phyloP scores from a whole-genome alignment of 106 monocot species.

The Dioscorea dumetorum region DNA sequence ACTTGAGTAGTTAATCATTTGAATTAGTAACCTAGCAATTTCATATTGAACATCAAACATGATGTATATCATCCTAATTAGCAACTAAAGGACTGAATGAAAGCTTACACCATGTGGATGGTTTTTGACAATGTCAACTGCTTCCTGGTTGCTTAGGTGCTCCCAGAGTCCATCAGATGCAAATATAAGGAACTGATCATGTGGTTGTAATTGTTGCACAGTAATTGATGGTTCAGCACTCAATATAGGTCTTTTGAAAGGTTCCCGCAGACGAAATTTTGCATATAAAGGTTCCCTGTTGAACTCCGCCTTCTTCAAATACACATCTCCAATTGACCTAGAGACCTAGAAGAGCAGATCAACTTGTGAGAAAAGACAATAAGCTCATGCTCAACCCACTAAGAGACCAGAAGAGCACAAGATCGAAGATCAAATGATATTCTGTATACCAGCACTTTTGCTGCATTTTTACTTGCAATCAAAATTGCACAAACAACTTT shows the following conservation, averaged over 20 bases:
- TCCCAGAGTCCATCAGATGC: slow-evolving; percentile 85
- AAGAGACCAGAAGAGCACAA: neutral
- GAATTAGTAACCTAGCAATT: no score
- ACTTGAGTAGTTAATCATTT: no score
- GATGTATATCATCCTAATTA: no score
- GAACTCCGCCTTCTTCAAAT: slow-evolving; percentile 58
- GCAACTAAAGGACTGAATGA: neutral
- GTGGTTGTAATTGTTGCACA: slow-evolving; percentile 49
- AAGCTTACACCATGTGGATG: slow-evolving; percentile 53
- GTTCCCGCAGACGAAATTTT: slow-evolving; percentile 66
- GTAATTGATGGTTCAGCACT: slow-evolving; percentile 64
- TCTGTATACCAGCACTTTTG: no score
- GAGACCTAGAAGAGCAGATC: slow-evolving; percentile 37
- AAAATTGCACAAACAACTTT: no score
- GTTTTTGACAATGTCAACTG: slow-evolving; percentile 62
- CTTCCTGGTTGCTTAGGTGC: slow-evolving; percentile 73
- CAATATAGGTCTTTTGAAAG: slow-evolving; percentile 55
- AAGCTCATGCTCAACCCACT: no score
- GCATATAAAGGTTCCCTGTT: slow-evolving; percentile 52
- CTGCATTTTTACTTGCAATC: no score
- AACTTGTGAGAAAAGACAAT: neutral
- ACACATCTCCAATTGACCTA: slow-evolving; percentile 71
- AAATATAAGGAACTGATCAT: slow-evolving; percentile 69
- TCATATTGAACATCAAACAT: no score
- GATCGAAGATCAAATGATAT: neutral